These are phyloP conservation scores for Arthroderma uncinatum DNA, from an alignment of 2,329 filamentous ascomycete species.

Conservation along the genomic window DNA sequence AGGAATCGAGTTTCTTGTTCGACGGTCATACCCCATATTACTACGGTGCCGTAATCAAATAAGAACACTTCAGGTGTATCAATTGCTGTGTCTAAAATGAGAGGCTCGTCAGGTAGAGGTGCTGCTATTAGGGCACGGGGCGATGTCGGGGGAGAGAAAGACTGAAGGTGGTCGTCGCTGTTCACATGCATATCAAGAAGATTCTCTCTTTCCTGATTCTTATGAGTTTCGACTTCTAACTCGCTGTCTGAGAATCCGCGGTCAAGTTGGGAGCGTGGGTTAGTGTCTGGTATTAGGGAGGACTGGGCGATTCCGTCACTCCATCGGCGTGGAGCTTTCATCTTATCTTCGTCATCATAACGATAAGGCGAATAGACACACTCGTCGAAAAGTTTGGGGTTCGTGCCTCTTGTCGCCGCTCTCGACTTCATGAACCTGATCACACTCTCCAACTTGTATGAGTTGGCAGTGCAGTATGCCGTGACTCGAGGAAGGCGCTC, in stretches of 20 bases:
- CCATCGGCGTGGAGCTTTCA: conserved; percentile 12
- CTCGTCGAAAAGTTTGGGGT: conserved; percentile 89
- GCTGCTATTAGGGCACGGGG: conserved; percentile 15
- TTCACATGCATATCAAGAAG: conserved; percentile 50
- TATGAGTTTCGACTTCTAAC: conserved; percentile 54
- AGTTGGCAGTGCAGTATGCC: conserved; percentile 89
- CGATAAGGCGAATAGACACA: conserved; percentile 94
- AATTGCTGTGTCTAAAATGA: conserved; percentile 75
- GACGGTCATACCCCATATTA: conserved; percentile 97
- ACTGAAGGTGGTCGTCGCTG: conserved; percentile 12
- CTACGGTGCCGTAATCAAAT: conserved; percentile 94
- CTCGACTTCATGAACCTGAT: conserved; percentile 86
- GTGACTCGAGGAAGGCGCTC: conserved; percentile 81
- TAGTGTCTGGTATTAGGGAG: background rate
- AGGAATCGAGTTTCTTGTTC: conserved; percentile 81
- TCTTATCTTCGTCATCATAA: conserved; percentile 49
- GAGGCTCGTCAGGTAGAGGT: conserved; percentile 29
- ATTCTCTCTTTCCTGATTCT: conserved; percentile 46
- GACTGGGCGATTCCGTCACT: background rate
- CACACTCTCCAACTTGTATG: conserved; percentile 78
- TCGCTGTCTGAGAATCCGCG: conserved; percentile 50
- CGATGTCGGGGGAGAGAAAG: conserved; percentile 7
- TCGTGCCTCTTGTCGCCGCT: conserved; percentile 62
- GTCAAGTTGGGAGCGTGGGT: conserved; percentile 10
- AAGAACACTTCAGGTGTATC: conserved; percentile 92